Conservation (phyloP, 306 rosid genomes). For the Heteromeles arbutifolia region DNA sequence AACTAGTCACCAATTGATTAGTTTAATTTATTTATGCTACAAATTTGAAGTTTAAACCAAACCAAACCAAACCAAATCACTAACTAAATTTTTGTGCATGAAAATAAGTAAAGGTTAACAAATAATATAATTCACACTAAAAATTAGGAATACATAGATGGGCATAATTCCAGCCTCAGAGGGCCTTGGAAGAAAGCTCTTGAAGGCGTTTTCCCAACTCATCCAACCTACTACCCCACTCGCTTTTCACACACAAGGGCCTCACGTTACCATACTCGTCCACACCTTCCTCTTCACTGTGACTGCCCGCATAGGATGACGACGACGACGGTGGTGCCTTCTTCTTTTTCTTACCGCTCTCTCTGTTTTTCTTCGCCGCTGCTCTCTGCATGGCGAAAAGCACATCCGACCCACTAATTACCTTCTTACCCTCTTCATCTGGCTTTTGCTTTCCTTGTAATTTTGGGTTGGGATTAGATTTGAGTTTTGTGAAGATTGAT, state of each 20-base stretch:
- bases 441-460: background rate
- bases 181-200: slow-evolving; percentile 39
- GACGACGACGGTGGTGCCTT: slow-evolving; percentile 9
- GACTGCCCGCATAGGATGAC: slow-evolving; percentile 25
- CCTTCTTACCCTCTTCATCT: slow-evolving; percentile 22
- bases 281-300: slow-evolving; percentile 14
- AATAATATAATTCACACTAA: background rate
- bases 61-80: background rate
- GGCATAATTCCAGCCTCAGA: background rate
- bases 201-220: slow-evolving; percentile 51
- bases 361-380: slow-evolving; percentile 19
- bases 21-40: too few species aligned
- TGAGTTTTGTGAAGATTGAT: slow-evolving; percentile 9
- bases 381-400: slow-evolving; percentile 65
- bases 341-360: slow-evolving; percentile 23
- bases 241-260: slow-evolving; percentile 36
- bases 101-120: background rate
- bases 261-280: slow-evolving; percentile 30
- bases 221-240: slow-evolving; percentile 48
- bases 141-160: background rate
- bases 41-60: too few species aligned
- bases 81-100: background rate
- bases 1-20: too few species aligned
- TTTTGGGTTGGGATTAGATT: slow-evolving; percentile 21
- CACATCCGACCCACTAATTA: slow-evolving; percentile 56